A percentile compares a stretch with the other conserved stretches of the same genome.
Conservation (phyloP, 257 asterid genomes). For the Dorcoceras hygrometricum region DNA sequence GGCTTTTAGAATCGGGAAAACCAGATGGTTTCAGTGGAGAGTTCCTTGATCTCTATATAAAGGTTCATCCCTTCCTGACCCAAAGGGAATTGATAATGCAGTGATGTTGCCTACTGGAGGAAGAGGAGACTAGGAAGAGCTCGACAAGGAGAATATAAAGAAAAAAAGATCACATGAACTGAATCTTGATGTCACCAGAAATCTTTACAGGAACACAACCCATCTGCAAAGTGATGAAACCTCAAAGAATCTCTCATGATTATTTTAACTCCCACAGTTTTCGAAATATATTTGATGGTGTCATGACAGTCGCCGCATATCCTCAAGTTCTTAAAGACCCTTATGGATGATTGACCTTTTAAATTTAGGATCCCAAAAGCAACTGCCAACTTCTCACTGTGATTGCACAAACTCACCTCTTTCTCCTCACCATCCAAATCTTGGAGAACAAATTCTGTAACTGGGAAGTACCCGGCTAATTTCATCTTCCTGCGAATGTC, state of each 20-base stretch:
- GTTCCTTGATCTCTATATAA: conserved; percentile 84
- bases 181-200: conserved; percentile 36
- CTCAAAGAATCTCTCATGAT: conserved; percentile 48
- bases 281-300: conserved; percentile 53
- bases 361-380: conserved; percentile 67
- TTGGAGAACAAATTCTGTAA: conserved; percentile 58
- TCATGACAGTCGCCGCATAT: conserved; percentile 51
- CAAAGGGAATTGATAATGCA: conserved; percentile 94
- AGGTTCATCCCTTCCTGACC: conserved; percentile 96
- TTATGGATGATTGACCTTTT: conserved; percentile 50
- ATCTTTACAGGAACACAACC: conserved; percentile 49
- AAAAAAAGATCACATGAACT: no score
- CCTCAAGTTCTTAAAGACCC: conserved; percentile 59
- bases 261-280: conserved; percentile 32
- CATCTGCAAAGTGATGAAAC: conserved; percentile 51
- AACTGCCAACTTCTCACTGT: conserved; percentile 73
- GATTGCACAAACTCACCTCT: conserved; percentile 67
- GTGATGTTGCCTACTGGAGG: conserved; percentile 99
- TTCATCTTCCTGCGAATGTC: conserved; percentile 59
- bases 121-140: conserved; percentile 83
- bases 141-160: no score
- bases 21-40: conserved; percentile 69
- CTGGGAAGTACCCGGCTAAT: conserved; percentile 49
- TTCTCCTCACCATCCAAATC: conserved; percentile 67
- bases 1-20: conserved; percentile 82